Conservation (phyloP, 352 stramenopile species). For the Pythium utonaiense region DNA sequence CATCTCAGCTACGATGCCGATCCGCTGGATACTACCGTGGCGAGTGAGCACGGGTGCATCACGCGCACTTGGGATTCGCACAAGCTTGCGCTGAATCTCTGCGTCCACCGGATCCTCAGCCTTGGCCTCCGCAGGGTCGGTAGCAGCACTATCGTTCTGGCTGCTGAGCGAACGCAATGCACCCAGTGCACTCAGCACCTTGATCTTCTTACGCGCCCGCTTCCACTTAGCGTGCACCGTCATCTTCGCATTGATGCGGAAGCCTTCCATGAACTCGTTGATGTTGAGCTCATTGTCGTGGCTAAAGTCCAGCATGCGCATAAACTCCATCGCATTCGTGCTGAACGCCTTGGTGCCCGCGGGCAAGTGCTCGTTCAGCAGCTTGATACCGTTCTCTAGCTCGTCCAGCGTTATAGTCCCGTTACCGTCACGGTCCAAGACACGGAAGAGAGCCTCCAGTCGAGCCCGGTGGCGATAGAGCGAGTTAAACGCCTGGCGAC, state of each 20-base stretch:
- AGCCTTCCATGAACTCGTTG: conserved; percentile 89
- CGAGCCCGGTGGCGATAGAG: conserved; percentile 79
- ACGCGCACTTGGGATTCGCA: conserved; percentile 28
- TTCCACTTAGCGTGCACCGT: conserved; percentile 87
- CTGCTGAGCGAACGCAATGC: conserved; percentile 41
- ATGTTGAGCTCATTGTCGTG: conserved; percentile 88
- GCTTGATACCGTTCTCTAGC: conserved; percentile 71
- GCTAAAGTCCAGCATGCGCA: conserved; percentile 85
- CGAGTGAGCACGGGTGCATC: conserved; percentile 48
- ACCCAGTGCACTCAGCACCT: conserved; percentile 74
- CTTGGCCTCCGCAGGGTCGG: conserved; percentile 13
- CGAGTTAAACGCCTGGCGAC: conserved; percentile 72
- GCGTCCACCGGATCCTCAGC: conserved; percentile 17
- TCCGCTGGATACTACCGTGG: conserved; percentile 68
- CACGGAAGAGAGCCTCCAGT: conserved; percentile 79
- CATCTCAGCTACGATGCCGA: conserved; percentile 24
- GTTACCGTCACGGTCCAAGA: conserved; percentile 77
- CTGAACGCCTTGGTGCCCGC: conserved; percentile 61
- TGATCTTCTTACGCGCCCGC: conserved; percentile 84
- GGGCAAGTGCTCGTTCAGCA: conserved; percentile 79
- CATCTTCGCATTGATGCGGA: conserved; percentile 83
- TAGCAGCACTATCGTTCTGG: conserved; percentile 9
- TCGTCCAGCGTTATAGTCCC: conserved; percentile 82
- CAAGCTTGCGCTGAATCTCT: conserved; percentile 24
- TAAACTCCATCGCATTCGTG: conserved; percentile 69